Conservation (phyloP, 164 flowering plant species). For the Amborella trichopoda region DNA sequence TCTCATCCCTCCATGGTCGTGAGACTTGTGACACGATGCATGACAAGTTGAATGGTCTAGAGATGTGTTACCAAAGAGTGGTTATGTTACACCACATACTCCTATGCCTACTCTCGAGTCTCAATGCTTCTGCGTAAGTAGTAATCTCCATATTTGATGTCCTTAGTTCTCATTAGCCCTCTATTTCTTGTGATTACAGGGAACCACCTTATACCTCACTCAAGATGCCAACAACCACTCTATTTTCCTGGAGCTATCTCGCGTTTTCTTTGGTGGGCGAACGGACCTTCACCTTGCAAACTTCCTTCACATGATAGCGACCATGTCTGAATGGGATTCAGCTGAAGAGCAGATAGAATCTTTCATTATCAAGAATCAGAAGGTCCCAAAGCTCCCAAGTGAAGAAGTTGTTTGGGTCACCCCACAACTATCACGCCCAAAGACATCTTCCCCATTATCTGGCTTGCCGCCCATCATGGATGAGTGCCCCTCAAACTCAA, state of each 20-base stretch:
- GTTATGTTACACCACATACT: not conserved
- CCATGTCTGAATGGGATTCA: slow-evolving; percentile 81
- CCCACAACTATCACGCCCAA: slow-evolving; percentile 14
- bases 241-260: slow-evolving; percentile 75
- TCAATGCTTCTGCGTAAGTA: not conserved
- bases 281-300: slow-evolving; percentile 74
- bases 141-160: not conserved
- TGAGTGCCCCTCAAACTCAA: slow-evolving; percentile 14
- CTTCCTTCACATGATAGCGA: slow-evolving; percentile 86
- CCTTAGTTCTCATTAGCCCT: not conserved
- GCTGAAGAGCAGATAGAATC: slow-evolving; percentile 57
- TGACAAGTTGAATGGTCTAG: not conserved
- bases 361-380: slow-evolving; percentile 69
- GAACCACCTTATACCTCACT: slow-evolving; percentile 40
- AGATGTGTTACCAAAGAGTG: not conserved
- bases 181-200: slow-evolving; percentile 30
- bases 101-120: not conserved
- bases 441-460: slow-evolving; percentile 4
- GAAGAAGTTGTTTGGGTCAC: slow-evolving; percentile 68
- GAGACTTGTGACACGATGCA: not conserved
- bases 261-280: slow-evolving; percentile 44
- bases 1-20: not conserved
- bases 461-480: slow-evolving; percentile 11
- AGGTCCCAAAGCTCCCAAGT: slow-evolving; percentile 54
- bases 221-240: slow-evolving; percentile 53